Evolutionary conservation across 192 early-diverging fungal species (phyloP).

Genomic region (Podila clonocystis): DNA sequence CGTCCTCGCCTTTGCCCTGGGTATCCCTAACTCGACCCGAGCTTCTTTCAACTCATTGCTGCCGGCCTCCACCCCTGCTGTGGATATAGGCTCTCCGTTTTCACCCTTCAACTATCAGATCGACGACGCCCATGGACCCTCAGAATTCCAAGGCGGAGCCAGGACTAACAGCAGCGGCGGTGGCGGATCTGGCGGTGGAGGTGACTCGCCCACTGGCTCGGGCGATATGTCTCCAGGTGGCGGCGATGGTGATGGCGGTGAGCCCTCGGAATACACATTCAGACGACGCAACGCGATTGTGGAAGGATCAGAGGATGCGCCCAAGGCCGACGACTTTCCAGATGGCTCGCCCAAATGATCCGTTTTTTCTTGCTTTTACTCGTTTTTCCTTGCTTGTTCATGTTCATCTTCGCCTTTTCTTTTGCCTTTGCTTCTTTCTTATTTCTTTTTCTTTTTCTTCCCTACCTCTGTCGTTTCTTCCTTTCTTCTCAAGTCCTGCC

Average conservation of each 20-base stretch:
- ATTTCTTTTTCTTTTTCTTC: neutral
- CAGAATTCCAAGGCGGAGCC: slow-evolving; percentile 13
- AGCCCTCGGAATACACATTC: slow-evolving; percentile 48
- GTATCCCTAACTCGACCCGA: neutral
- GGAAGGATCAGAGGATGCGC: slow-evolving; percentile 47
- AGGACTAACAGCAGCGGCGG: slow-evolving; percentile 41
- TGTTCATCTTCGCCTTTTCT: neutral
- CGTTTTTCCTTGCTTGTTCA: neutral
- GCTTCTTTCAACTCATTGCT: too few species aligned
- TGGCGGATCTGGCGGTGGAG: slow-evolving; percentile 31
- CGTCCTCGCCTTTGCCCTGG: neutral
- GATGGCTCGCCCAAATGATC: slow-evolving; percentile 40
- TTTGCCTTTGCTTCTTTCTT: neutral
- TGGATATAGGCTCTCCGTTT: slow-evolving; percentile 29
- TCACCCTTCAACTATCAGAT: slow-evolving; percentile 10
- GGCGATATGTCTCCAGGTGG: slow-evolving; percentile 35
- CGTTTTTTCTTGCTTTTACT: neutral
- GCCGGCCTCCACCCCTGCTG: neutral
- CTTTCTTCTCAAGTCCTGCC: slow-evolving; percentile 6
- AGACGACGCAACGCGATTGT: slow-evolving; percentile 48
- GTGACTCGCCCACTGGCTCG: slow-evolving; percentile 12
- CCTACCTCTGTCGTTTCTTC: neutral
- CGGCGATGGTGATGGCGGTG: slow-evolving; percentile 34
- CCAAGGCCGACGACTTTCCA: slow-evolving; percentile 47
- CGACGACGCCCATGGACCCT: slow-evolving; percentile 3